These are phyloP conservation scores for Penicillium macrosclerotiorum DNA, from an alignment of 495 filamentous ascomycete genomes.

Conservation along the genomic window DNA sequence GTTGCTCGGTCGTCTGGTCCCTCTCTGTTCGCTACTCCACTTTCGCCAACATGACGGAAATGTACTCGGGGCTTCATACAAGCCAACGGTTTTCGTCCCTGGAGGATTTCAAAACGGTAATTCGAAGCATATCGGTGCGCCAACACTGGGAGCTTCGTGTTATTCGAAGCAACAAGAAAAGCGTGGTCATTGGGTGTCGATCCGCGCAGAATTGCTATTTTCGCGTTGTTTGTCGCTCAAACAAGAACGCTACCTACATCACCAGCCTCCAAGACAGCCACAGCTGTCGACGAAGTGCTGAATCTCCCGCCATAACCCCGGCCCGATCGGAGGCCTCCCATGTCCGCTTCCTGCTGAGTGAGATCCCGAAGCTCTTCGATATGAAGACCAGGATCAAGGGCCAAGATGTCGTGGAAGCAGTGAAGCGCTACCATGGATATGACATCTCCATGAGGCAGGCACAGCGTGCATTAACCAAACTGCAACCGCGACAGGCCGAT, in stretches of 20 bases:
- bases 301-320: slow-evolving; percentile 34
- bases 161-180: slow-evolving; percentile 47
- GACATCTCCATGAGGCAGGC: slow-evolving; percentile 48
- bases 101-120: slow-evolving; percentile 43
- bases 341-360: slow-evolving; percentile 42
- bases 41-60: slow-evolving; percentile 37
- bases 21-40: slow-evolving; percentile 6
- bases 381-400: slow-evolving; percentile 40
- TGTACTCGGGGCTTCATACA: slow-evolving; percentile 46
- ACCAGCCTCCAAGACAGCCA: slow-evolving; percentile 46
- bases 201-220: slow-evolving; percentile 44
- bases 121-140: slow-evolving; percentile 45
- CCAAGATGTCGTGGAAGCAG: slow-evolving; percentile 41
- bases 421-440: slow-evolving; percentile 49
- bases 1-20: slow-evolving; percentile 17
- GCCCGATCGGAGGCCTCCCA: slow-evolving; percentile 49
- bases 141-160: slow-evolving; percentile 50
- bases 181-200: slow-evolving; percentile 46
- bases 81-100: slow-evolving; percentile 44
- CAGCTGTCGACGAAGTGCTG: slow-evolving; percentile 37
- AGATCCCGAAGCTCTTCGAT: slow-evolving; percentile 49
- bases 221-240: slow-evolving; percentile 46
- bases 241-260: slow-evolving; percentile 49
- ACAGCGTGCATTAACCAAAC: slow-evolving; percentile 41
- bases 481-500: slow-evolving; percentile 33